Conservation (phyloP, 1,139 yeast genomes). For the Meyerozyma elateridarum region DNA sequence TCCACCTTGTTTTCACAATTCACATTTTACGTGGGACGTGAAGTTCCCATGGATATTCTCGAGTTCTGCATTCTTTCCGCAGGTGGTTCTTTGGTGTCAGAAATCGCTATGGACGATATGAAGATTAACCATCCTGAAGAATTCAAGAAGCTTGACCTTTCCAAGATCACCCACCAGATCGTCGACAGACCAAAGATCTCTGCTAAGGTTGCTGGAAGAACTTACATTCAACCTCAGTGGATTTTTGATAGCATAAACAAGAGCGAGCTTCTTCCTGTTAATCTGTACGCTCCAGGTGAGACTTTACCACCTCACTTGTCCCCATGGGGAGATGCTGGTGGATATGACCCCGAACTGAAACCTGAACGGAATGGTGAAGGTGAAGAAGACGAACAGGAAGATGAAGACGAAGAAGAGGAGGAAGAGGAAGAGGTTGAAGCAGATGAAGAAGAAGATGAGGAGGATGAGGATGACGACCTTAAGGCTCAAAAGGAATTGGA, state of each 20-base stretch:
- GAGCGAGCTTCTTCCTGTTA: slow-evolving; percentile 67
- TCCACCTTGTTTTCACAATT: slow-evolving; percentile 68
- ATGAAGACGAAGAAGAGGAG: slow-evolving; percentile 45
- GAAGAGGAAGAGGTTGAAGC: slow-evolving; percentile 46
- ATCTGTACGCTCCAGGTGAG: slow-evolving; percentile 89
- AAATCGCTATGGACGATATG: slow-evolving; percentile 79
- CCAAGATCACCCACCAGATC: slow-evolving; percentile 84
- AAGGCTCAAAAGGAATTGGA: slow-evolving; percentile 81
- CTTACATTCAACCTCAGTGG: slow-evolving; percentile 98
- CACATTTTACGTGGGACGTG: slow-evolving; percentile 87
- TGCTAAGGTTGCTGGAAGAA: slow-evolving; percentile 82
- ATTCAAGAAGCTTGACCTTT: slow-evolving; percentile 50
- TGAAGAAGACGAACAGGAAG: slow-evolving; percentile 50
- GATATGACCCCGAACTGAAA: slow-evolving; percentile 74
- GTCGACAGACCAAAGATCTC: slow-evolving; percentile 84
- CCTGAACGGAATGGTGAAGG: slow-evolving; percentile 40
- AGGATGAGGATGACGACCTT: slow-evolving; percentile 54
- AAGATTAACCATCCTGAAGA: slow-evolving; percentile 36
- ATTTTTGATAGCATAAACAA: slow-evolving; percentile 87
- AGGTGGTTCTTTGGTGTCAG: slow-evolving; percentile 86
- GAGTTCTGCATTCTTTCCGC: slow-evolving; percentile 84
- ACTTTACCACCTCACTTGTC: slow-evolving; percentile 93
- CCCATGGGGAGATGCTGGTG: slow-evolving; percentile 98
- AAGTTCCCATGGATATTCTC: slow-evolving; percentile 86
- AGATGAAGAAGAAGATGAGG: slow-evolving; percentile 44